Evolutionary conservation across 257 asterid genomes (phyloP).

Genomic region (Lithospermum erythrorhizon): DNA sequence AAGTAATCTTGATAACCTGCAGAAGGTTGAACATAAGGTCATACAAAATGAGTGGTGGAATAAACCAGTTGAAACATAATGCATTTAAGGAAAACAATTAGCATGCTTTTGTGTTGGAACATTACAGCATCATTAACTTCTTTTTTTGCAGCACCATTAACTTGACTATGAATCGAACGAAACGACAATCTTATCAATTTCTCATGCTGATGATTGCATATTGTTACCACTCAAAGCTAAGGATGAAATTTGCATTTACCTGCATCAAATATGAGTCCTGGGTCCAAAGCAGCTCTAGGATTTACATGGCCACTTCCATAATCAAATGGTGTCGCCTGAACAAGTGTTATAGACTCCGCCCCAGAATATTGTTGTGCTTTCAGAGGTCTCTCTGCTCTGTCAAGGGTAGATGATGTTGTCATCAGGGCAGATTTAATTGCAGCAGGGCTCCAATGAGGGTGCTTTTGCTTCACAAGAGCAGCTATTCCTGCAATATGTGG

Average conservation of each 20-base stretch:
- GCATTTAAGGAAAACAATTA: too few species aligned
- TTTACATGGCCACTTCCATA: conserved; percentile 77
- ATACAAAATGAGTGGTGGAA: neutral
- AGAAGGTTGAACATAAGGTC: conserved; percentile 12
- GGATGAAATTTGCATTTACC: conserved; percentile 20
- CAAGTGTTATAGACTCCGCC: conserved; percentile 49
- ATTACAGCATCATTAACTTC: too few species aligned
- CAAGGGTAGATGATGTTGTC: conserved; percentile 63
- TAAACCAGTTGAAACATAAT: too few species aligned
- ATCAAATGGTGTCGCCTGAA: conserved; percentile 69
- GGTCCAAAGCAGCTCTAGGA: conserved; percentile 72
- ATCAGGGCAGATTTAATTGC: conserved; percentile 71
- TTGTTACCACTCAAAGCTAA: neutral
- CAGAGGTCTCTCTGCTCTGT: conserved; percentile 64
- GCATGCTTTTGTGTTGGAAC: too few species aligned
- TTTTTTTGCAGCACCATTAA: too few species aligned
- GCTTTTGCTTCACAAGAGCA: conserved; percentile 64
- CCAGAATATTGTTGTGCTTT: conserved; percentile 70
- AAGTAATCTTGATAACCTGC: conserved; percentile 79
- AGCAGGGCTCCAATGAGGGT: conserved; percentile 86
- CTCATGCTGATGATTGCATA: neutral
- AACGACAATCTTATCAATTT: too few species aligned
- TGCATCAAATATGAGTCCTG: conserved; percentile 68
- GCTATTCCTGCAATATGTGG: conserved; percentile 83
- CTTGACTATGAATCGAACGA: too few species aligned